Percentiles rank a stretch among this genome's conserved stretches.
phyloP scores from a whole-genome alignment of 2,329 filamentous ascomycete species.

The Fusarium penzigii region DNA sequence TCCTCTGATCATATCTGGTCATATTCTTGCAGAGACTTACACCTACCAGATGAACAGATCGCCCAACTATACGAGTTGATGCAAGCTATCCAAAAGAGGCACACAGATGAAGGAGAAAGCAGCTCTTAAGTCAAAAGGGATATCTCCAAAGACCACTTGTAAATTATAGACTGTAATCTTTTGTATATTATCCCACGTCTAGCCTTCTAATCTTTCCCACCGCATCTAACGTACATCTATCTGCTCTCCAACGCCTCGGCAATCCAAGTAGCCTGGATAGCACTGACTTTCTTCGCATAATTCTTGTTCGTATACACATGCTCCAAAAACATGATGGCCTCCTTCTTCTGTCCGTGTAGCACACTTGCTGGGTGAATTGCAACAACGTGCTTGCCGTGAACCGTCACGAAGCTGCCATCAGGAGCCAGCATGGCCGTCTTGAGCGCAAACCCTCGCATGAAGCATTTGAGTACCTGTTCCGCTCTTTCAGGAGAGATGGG shows the following conservation, averaged over 20 bases:
- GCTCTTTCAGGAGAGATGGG: slow-evolving; percentile 56
- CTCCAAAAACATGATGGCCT: slow-evolving; percentile 69
- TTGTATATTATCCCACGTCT: slow-evolving; percentile 6
- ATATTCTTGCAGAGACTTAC: slow-evolving; percentile 6
- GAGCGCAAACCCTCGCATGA: slow-evolving; percentile 60
- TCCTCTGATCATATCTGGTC: neutral
- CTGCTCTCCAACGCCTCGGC: slow-evolving; percentile 46
- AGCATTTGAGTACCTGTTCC: slow-evolving; percentile 58
- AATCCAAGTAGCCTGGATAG: slow-evolving; percentile 62
- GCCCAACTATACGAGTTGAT: slow-evolving; percentile 94
- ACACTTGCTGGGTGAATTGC: slow-evolving; percentile 65
- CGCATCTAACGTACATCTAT: slow-evolving; percentile 8
- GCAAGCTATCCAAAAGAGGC: slow-evolving; percentile 66
- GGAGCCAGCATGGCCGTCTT: slow-evolving; percentile 63
- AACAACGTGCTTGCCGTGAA: slow-evolving; percentile 60
- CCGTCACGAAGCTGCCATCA: slow-evolving; percentile 62
- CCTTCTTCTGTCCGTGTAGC: slow-evolving; percentile 61
- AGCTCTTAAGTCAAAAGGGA: slow-evolving; percentile 19
- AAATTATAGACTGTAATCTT: slow-evolving; percentile 18
- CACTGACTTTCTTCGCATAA: slow-evolving; percentile 67
- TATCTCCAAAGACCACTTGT: slow-evolving; percentile 9
- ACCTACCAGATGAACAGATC: slow-evolving; percentile 76
- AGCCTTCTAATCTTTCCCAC: neutral
- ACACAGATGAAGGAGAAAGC: slow-evolving; percentile 27
- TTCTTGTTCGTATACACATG: slow-evolving; percentile 68